Evolutionary conservation across 2,329 filamentous ascomycete genomes (phyloP).

Genomic region (Paraphoma sp.): DNA sequence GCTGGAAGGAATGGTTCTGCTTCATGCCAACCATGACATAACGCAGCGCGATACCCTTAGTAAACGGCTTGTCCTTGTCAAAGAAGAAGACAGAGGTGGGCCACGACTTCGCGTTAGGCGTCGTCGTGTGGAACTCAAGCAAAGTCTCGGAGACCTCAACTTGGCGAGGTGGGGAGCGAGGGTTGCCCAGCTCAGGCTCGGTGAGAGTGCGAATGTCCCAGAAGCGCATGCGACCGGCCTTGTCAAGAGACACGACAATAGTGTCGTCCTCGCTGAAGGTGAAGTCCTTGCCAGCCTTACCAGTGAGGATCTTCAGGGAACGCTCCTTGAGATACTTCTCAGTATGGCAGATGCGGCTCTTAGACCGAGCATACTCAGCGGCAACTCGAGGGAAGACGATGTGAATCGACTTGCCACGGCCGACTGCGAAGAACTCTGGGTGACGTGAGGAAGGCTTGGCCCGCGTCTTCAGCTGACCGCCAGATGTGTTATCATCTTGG

Average conservation of each 20-base stretch:
- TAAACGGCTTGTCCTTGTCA: conserved; percentile 93
- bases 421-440: conserved; percentile 92
- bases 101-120: conserved; percentile 91
- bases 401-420: conserved; percentile 94
- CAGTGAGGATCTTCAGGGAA: conserved; percentile 91
- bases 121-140: conserved; percentile 84
- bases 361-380: conserved; percentile 57
- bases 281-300: conserved; percentile 98
- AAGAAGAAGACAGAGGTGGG: conserved; percentile 95
- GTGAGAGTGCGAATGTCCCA: conserved; percentile 92
- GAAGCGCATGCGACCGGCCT: conserved; percentile 94
- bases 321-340: conserved; percentile 87
- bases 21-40: conserved; percentile 99
- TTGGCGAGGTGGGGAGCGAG: conserved; percentile 53
- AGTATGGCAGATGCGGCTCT: conserved; percentile 74
- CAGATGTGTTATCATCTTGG: conserved; percentile 88
- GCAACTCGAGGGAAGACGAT: conserved; percentile 73
- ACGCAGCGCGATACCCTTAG: conserved; percentile 85
- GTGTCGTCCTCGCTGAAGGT: conserved; percentile 96
- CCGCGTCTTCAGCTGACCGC: conserved; percentile 92
- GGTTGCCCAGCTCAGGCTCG: conserved; percentile 54
- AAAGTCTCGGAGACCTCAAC: conserved; percentile 86
- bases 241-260: conserved; percentile 93
- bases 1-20: conserved; percentile 97
- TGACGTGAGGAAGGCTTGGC: conserved; percentile 88